Conservation (phyloP, 371 early-diverging fungal genomes). For the Mucor saturninus region DNA sequence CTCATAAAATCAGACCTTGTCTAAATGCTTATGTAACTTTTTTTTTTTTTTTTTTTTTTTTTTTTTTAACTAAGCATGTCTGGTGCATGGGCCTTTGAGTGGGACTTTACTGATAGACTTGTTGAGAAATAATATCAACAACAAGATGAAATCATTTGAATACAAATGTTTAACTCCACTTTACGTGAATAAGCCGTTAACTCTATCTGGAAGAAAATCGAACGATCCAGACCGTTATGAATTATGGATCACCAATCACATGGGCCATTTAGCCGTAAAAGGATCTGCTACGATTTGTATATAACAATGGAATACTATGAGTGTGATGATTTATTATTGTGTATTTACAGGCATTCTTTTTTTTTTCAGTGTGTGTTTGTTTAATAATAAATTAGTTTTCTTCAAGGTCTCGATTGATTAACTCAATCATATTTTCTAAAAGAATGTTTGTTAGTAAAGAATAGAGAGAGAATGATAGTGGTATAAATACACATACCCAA, state of each 20-base stretch:
- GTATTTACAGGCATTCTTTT: background rate
- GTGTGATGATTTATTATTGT: background rate
- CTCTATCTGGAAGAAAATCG: slow-evolving; percentile 50
- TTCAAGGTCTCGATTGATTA: slow-evolving; percentile 3
- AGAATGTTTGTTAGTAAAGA: background rate
- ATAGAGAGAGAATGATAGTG: background rate
- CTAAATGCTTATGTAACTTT: too few species aligned
- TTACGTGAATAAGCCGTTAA: slow-evolving; percentile 60
- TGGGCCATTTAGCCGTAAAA: slow-evolving; percentile 73
- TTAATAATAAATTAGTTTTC: background rate
- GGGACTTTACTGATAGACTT: slow-evolving; percentile 73
- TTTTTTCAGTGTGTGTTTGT: too few species aligned
- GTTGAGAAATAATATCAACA: slow-evolving; percentile 25
- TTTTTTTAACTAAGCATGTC: slow-evolving; percentile 39
- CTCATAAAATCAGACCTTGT: background rate
- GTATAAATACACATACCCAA: slow-evolving; percentile 10
- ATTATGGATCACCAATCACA: slow-evolving; percentile 72
- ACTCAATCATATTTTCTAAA: slow-evolving; percentile 17
- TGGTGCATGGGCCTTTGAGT: slow-evolving; percentile 88
- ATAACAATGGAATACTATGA: background rate
- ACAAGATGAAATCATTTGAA: slow-evolving; percentile 52
- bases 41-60: too few species aligned
- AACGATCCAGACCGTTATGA: slow-evolving; percentile 50
- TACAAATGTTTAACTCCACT: slow-evolving; percentile 77
- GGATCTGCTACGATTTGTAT: slow-evolving; percentile 51